These are phyloP conservation scores for Penicillium antarcticum DNA, from an alignment of 495 filamentous ascomycete species.

Conservation along the genomic window DNA sequence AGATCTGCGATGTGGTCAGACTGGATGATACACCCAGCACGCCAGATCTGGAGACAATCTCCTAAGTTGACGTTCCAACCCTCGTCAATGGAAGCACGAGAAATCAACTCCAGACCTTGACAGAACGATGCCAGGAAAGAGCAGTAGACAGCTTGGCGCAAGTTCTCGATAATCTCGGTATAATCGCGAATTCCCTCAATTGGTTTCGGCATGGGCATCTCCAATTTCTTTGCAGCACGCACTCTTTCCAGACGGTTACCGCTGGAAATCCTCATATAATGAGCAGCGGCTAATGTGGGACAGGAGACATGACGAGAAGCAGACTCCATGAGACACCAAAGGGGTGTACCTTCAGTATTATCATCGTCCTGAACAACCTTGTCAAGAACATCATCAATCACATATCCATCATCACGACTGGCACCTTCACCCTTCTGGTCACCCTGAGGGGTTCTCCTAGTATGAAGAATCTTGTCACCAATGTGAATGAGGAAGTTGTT, in stretches of 20 bases:
- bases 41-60: constrained; percentile 66
- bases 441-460: constrained; percentile 35
- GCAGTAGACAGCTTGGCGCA: constrained; percentile 59
- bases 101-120: constrained; percentile 67
- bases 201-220: constrained; percentile 40
- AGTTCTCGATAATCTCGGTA: constrained; percentile 52
- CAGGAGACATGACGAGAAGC: constrained; percentile 59
- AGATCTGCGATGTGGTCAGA: constrained; percentile 63
- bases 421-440: constrained; percentile 41
- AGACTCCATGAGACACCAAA: constrained; percentile 63
- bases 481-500: constrained; percentile 63
- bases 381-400: constrained; percentile 65
- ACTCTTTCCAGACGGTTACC: constrained; percentile 57
- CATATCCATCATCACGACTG: constrained; percentile 33
- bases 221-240: constrained; percentile 40
- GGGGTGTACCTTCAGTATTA: constrained; percentile 64
- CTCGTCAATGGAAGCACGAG: constrained; percentile 55
- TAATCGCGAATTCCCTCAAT: constrained; percentile 41
- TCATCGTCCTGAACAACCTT: constrained; percentile 75
- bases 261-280: constrained; percentile 64
- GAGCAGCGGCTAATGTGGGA: constrained; percentile 61
- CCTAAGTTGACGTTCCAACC: constrained; percentile 61
- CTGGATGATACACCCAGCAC: constrained; percentile 71
- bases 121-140: constrained; percentile 62
- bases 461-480: constrained; percentile 58